Evolutionary conservation across 1,139 yeast species (phyloP).

Genomic region (Pichia sp.): DNA sequence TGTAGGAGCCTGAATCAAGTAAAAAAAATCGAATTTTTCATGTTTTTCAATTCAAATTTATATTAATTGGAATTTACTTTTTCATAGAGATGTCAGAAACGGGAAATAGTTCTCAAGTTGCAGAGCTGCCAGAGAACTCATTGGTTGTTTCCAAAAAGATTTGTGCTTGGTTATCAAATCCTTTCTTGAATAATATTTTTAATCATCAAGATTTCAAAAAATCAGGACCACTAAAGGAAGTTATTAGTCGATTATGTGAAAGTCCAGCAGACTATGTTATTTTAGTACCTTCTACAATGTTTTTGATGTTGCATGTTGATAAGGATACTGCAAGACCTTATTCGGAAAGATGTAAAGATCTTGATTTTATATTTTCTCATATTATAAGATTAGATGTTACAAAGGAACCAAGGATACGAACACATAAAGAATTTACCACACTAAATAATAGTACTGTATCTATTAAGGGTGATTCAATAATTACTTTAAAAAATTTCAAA

Average conservation of each 20-base stretch:
- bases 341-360: slow-evolving; percentile 53
- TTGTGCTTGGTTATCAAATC: slow-evolving; percentile 42
- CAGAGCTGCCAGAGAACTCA: not conserved
- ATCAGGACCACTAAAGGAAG: slow-evolving; percentile 42
- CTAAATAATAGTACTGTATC: slow-evolving; percentile 53
- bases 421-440: slow-evolving; percentile 38
- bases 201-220: slow-evolving; percentile 54
- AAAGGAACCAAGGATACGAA: slow-evolving; percentile 33
- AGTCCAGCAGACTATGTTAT: slow-evolving; percentile 47
- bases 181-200: slow-evolving; percentile 60
- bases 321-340: slow-evolving; percentile 40
- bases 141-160: not conserved
- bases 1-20: not conserved
- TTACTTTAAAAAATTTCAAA: slow-evolving; percentile 54
- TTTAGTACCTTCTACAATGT: slow-evolving; percentile 53
- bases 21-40: not conserved
- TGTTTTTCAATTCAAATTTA: not conserved
- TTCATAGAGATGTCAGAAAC: slow-evolving; percentile 19
- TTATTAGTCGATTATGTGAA: slow-evolving; percentile 37
- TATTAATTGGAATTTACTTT: not conserved
- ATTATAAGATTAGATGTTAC: slow-evolving; percentile 40
- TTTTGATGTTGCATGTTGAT: slow-evolving; percentile 48
- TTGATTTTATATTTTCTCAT: slow-evolving; percentile 69
- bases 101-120: not conserved
- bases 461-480: slow-evolving; percentile 49